phyloP scores from a whole-genome alignment of 2,329 filamentous ascomycete genomes.

The Clonostachys rosea region DNA sequence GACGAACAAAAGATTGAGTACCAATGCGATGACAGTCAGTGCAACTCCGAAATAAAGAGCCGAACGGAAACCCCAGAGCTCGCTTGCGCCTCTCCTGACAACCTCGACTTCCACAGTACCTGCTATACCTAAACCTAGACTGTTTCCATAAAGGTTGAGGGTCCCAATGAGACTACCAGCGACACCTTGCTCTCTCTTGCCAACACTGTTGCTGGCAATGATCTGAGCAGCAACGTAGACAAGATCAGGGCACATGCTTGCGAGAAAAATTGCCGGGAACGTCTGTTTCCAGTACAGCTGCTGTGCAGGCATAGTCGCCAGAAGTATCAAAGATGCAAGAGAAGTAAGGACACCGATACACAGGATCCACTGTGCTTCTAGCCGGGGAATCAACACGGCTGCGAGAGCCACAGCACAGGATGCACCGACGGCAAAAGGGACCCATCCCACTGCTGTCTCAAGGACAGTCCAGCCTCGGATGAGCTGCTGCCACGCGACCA shows the following conservation, averaged over 20 bases:
- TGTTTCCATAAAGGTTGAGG: constrained; percentile 22
- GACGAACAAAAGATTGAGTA: constrained; percentile 28
- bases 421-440: constrained; percentile 33
- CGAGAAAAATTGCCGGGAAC: constrained; percentile 29
- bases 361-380: constrained; percentile 42
- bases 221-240: constrained; percentile 46
- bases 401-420: constrained; percentile 28
- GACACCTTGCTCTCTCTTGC: constrained; percentile 40
- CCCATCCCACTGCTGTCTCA: constrained; percentile 24
- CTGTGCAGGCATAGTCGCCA: constrained; percentile 36
- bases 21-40: constrained; percentile 21
- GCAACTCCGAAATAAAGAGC: constrained; percentile 34
- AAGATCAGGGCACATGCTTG: constrained; percentile 38
- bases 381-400: constrained; percentile 38
- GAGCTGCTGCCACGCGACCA: constrained; percentile 34
- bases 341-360: constrained; percentile 27
- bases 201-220: constrained; percentile 46
- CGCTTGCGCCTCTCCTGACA: constrained; percentile 1
- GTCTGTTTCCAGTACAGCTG: constrained; percentile 32
- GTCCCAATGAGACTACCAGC: constrained; percentile 42
- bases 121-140: constrained; percentile 21
- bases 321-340: constrained; percentile 10
- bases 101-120: constrained; percentile 23
- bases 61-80: constrained; percentile 23
- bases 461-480: constrained; percentile 33